Conservation (phyloP, 371 early-diverging fungal genomes). For the Mortierella sp. region DNA sequence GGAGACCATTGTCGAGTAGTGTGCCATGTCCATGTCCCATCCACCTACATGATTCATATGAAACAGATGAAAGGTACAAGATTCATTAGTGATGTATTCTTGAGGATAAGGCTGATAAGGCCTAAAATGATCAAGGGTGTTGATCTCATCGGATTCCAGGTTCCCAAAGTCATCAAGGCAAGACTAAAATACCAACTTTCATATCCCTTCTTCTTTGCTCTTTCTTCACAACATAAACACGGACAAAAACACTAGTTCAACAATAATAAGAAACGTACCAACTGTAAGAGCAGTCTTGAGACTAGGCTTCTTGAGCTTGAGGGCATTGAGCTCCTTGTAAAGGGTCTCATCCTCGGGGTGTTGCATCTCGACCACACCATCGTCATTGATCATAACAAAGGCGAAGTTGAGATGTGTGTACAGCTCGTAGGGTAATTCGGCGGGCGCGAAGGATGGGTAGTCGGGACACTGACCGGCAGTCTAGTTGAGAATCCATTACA, state of each 20-base stretch:
- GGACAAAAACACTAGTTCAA: background rate
- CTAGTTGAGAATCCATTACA: slow-evolving; percentile 16
- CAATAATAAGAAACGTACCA: slow-evolving; percentile 20
- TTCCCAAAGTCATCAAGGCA: background rate
- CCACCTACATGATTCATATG: slow-evolving; percentile 28
- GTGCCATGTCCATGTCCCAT: slow-evolving; percentile 58
- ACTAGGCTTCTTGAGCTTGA: slow-evolving; percentile 45
- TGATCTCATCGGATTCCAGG: background rate
- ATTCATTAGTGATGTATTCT: background rate
- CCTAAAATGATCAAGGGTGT: background rate
- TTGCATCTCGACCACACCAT: slow-evolving; percentile 46
- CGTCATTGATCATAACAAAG: slow-evolving; percentile 52
- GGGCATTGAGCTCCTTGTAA: slow-evolving; percentile 52
- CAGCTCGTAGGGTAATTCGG: slow-evolving; percentile 37
- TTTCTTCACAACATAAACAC: background rate
- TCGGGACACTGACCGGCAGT: slow-evolving; percentile 42
- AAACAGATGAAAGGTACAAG: background rate
- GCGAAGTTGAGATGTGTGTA: slow-evolving; percentile 56
- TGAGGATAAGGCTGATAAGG: background rate
- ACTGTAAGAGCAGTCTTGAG: slow-evolving; percentile 40
- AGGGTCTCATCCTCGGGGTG: slow-evolving; percentile 28
- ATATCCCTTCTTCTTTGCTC: background rate
- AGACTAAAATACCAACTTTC: background rate
- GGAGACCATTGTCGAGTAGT: slow-evolving; percentile 57
- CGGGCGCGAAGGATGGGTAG: slow-evolving; percentile 52